These are phyloP conservation scores for Termitomyces sp. DNA, from an alignment of 768 basidiomycete genomes.

Conservation along the genomic window DNA sequence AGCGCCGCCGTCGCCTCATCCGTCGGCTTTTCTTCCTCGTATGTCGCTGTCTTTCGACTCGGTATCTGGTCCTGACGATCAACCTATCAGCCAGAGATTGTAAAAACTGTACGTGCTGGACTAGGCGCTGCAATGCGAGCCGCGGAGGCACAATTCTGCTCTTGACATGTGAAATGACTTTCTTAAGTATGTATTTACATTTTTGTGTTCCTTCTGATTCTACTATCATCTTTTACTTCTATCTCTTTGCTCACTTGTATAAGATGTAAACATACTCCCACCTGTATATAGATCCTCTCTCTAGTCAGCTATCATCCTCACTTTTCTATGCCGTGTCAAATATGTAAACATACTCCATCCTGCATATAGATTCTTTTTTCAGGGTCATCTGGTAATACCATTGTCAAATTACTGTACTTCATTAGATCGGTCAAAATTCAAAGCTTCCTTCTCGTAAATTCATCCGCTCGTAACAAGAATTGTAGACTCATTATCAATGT, in stretches of 20 bases:
- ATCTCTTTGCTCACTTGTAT: not conserved
- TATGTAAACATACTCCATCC: not conserved
- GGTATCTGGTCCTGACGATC: not conserved
- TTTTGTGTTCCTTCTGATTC: not conserved
- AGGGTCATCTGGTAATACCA: not conserved
- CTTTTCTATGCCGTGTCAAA: not conserved
- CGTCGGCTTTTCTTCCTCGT: not conserved
- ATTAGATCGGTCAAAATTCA: not conserved
- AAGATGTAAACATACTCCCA: not conserved
- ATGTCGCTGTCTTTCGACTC: not conserved
- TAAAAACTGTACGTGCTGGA: not conserved
- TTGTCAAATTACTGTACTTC: not conserved
- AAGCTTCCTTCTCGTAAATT: not conserved
- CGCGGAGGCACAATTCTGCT: not conserved
- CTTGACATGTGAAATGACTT: no score
- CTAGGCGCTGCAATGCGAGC: not conserved
- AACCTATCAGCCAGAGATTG: not conserved
- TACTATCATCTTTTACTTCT: not conserved
- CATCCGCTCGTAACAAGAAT: not conserved
- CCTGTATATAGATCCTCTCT: not conserved
- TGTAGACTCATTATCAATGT: not conserved
- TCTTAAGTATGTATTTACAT: no score
- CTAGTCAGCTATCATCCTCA: no score
- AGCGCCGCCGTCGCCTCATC: not conserved
- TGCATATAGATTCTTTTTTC: not conserved